These are phyloP conservation scores for Boletus rex-veris DNA, from an alignment of 768 basidiomycete genomes.

Conservation along the genomic window DNA sequence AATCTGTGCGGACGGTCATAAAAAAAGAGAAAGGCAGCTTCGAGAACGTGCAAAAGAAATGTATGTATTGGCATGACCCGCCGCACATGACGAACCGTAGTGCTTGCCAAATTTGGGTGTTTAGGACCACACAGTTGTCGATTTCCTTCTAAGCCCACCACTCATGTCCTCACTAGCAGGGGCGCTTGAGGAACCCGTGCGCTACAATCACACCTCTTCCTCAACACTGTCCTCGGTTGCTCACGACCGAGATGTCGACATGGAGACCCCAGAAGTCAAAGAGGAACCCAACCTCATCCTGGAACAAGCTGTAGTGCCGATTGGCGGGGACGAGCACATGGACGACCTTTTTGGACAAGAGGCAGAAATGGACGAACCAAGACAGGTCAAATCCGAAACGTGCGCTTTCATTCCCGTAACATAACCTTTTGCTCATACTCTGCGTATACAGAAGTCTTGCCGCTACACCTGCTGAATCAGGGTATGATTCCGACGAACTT, in stretches of 20 bases:
- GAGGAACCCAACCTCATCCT: conserved; percentile 11
- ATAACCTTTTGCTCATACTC: conserved; percentile 18
- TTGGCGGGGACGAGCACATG: conserved; percentile 53
- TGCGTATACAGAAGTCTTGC: conserved; percentile 34
- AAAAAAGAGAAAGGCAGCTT: not conserved
- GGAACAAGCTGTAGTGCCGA: conserved; percentile 17
- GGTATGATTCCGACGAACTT: conserved; percentile 61
- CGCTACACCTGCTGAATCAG: conserved; percentile 39
- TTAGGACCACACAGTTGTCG: not conserved
- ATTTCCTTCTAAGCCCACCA: not conserved
- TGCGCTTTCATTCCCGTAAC: conserved; percentile 23
- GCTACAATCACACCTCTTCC: conserved; percentile 18
- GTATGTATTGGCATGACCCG: too few relatives aligned
- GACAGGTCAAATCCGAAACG: conserved; percentile 48
- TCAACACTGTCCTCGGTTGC: conserved; percentile 3
- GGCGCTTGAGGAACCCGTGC: conserved; percentile 43
- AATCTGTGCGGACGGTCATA: not conserved
- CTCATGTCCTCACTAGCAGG: conserved; percentile 60
- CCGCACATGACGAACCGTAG: too few relatives aligned
- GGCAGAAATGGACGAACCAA: conserved; percentile 39
- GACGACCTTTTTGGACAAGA: conserved; percentile 81
- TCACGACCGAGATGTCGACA: conserved; percentile 40
- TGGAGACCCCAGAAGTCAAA: conserved; percentile 31
- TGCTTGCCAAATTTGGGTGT: conserved; percentile 13
- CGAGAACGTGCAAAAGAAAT: not conserved